A percentile compares a stretch with the other conserved stretches of the same genome.
Conservation (phyloP, 2,329 filamentous ascomycete species). For the Xylogone sp. region DNA sequence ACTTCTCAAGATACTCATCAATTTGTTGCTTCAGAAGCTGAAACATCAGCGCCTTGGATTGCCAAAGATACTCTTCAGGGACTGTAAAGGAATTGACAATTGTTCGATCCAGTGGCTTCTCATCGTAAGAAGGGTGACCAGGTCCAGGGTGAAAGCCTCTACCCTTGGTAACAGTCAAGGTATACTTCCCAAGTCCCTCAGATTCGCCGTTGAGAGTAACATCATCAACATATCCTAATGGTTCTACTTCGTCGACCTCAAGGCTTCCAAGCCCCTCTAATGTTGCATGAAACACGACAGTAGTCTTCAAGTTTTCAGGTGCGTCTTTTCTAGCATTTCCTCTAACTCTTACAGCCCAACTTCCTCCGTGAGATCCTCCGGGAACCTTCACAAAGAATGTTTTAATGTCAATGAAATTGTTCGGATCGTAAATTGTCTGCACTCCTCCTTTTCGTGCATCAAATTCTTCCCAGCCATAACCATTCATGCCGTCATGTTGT, state of each 20-base stretch:
- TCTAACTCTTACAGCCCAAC: conserved; percentile 86
- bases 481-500: conserved; percentile 87
- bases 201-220: conserved; percentile 71
- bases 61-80: conserved; percentile 72
- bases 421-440: conserved; percentile 86
- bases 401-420: conserved; percentile 84
- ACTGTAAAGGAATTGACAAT: conserved; percentile 69
- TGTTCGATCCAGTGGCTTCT: conserved; percentile 72
- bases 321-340: conserved; percentile 72
- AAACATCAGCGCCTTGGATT: conserved; percentile 69
- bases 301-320: conserved; percentile 64
- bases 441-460: conserved; percentile 83
- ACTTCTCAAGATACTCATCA: conserved; percentile 54
- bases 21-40: conserved; percentile 60
- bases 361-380: conserved; percentile 79
- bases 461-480: conserved; percentile 98
- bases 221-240: conserved; percentile 51
- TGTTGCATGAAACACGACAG: conserved; percentile 76
- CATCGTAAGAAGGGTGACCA: conserved; percentile 61
- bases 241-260: conserved; percentile 52
- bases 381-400: conserved; percentile 93
- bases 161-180: conserved; percentile 72
- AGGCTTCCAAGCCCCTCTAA: conserved; percentile 73
- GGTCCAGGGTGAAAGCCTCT: conserved; percentile 56
- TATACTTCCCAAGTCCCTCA: conserved; percentile 72